Conservation (phyloP, 805 yeast genomes). For the Lipomyces starkeyi region DNA sequence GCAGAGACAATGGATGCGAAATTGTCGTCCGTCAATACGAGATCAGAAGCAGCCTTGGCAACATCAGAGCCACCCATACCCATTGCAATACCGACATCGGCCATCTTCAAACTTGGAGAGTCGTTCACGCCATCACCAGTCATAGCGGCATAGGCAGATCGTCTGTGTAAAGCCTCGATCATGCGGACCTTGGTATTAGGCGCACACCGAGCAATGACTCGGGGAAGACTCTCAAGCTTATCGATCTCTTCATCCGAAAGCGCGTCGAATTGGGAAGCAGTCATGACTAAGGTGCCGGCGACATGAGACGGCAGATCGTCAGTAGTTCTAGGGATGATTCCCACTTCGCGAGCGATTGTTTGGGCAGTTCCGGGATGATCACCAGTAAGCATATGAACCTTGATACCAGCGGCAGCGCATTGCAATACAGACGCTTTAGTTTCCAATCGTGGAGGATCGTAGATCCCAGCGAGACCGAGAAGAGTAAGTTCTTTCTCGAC, state of each 20-base stretch:
- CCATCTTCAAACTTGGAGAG: constrained; percentile 74
- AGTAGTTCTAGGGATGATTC: constrained; percentile 68
- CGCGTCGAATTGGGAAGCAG: constrained; percentile 72
- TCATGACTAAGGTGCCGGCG: constrained; percentile 58
- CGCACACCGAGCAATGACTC: constrained; percentile 82
- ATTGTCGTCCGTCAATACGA: constrained; percentile 76
- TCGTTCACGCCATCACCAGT: constrained; percentile 87
- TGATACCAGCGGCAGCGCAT: constrained; percentile 77
- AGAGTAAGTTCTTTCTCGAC: constrained; percentile 63
- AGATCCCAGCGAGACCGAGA: constrained; percentile 75
- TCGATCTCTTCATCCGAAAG: constrained; percentile 68
- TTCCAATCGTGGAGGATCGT: constrained; percentile 80
- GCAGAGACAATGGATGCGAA: constrained; percentile 80
- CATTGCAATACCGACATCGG: constrained; percentile 87
- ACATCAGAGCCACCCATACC: constrained; percentile 82
- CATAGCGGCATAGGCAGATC: constrained; percentile 73
- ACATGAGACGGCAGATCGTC: constrained; percentile 46
- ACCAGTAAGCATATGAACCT: constrained; percentile 82
- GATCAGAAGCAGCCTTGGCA: constrained; percentile 83
- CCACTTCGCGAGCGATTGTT: constrained; percentile 82
- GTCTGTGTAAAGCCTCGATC: constrained; percentile 76
- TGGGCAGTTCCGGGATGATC: constrained; percentile 80
- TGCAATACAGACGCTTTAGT: constrained; percentile 66
- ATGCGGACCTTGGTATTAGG: constrained; percentile 82
- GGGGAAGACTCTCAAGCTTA: constrained; percentile 66